Conservation (phyloP, 352 stramenopile species). For the Phytophthora constricta region DNA sequence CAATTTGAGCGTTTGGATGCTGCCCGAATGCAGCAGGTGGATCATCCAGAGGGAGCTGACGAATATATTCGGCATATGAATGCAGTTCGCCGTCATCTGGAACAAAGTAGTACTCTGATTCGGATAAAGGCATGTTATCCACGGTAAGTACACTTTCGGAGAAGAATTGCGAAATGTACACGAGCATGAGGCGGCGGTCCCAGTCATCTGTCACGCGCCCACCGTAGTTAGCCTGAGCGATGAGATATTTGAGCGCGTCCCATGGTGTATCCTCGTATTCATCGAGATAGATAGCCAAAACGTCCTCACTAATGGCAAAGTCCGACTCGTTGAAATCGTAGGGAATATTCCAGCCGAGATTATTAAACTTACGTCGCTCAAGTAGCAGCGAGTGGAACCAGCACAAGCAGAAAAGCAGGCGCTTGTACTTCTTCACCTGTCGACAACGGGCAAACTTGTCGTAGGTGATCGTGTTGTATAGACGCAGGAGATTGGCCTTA, state of each 20-base stretch:
- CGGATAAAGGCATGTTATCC: conserved; percentile 88
- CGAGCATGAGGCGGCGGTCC: conserved; percentile 95
- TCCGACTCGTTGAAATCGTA: conserved; percentile 98
- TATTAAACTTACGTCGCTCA: conserved; percentile 96
- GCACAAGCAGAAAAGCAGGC: conserved; percentile 93
- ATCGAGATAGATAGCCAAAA: conserved; percentile 95
- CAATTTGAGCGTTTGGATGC: conserved; percentile 96
- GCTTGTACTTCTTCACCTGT: conserved; percentile 91
- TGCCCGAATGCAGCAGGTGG: conserved; percentile 94
- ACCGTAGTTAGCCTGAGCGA: conserved; percentile 97
- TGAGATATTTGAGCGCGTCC: conserved; percentile 96
- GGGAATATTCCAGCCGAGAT: conserved; percentile 97
- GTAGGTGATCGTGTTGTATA: conserved; percentile 94
- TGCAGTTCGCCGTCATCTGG: conserved; percentile 91
- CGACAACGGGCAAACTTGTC: conserved; percentile 89
- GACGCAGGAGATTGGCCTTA: conserved; percentile 91
- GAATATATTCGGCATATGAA: conserved; percentile 92
- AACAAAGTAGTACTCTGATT: conserved; percentile 94
- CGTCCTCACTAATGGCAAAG: conserved; percentile 96
- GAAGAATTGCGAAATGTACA: conserved; percentile 97
- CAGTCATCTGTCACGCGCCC: conserved; percentile 96
- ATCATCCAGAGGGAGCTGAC: conserved; percentile 90
- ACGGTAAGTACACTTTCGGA: conserved; percentile 87
- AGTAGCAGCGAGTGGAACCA: conserved; percentile 97
- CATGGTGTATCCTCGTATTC: conserved; percentile 93